These are phyloP conservation scores for Zygotorulaspora sp. DNA, from an alignment of 805 yeast genomes.

Conservation along the genomic window DNA sequence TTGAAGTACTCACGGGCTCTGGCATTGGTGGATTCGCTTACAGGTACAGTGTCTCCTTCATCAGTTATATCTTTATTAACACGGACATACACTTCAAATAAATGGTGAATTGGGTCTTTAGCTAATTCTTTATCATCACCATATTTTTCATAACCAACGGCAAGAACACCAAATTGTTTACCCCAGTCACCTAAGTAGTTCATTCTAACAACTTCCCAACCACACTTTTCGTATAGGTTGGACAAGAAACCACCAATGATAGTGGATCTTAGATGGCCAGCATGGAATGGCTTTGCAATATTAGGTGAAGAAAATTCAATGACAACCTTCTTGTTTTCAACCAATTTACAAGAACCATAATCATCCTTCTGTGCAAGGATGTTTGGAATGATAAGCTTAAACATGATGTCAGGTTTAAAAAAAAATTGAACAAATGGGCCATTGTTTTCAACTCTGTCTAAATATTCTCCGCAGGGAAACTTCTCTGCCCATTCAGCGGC, in stretches of 20 bases:
- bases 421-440: slow-evolving; percentile 92
- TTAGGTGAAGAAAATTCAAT: slow-evolving; percentile 97
- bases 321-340: slow-evolving; percentile 62
- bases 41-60: slow-evolving; percentile 48
- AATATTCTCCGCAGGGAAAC: slow-evolving; percentile 67
- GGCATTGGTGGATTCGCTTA: slow-evolving; percentile 57
- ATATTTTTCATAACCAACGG: slow-evolving; percentile 83
- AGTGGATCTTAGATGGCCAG: slow-evolving; percentile 96
- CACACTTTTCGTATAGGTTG: slow-evolving; percentile 82
- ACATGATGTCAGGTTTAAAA: slow-evolving; percentile 63
- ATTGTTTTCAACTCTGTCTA: slow-evolving; percentile 69
- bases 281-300: slow-evolving; percentile 99
- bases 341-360: slow-evolving; percentile 75
- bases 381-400: slow-evolving; percentile 65
- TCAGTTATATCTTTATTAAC: slow-evolving; percentile 70
- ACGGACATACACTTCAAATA: slow-evolving; percentile 88
- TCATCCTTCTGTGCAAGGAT: slow-evolving; percentile 51
- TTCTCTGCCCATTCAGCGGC: slow-evolving; percentile 74
- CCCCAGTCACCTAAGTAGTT: slow-evolving; percentile 99
- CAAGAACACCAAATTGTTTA: slow-evolving; percentile 93
- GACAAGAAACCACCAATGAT: slow-evolving; percentile 95
- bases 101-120: slow-evolving; percentile 84
- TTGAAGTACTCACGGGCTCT: slow-evolving; percentile 84
- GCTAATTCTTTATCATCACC: slow-evolving; percentile 72
- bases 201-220: slow-evolving; percentile 88